Base-by-base conservation (phyloP, 768 basidiomycete genomes). In the Coprinopsis strossmayeri region DNA sequence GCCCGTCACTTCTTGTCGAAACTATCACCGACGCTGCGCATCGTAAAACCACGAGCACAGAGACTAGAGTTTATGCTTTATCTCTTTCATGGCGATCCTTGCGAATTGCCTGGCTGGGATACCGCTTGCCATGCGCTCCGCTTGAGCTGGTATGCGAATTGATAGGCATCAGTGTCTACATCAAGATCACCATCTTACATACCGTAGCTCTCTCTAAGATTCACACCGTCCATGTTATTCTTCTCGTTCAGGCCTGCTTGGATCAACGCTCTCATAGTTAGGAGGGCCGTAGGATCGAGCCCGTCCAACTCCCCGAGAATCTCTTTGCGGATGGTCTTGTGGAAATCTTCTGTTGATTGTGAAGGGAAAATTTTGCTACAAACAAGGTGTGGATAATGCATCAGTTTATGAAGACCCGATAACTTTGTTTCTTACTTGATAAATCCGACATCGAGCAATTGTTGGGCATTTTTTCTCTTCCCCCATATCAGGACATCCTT, bases 401-500 rank as follows among this genome's bases (percentile, higher is more conserved):
- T n/a, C n/a, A n/a, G n/a, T n/a, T n/a, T n/a, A n/a, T n/a, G n/a
- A n/a, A n/a, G n/a, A n/a, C n/a, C n/a, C n/a, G n/a, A 38, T n/a
- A 26, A n/a, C 27, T 30, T 20, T 26, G 25, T 17, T n/a, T 53
- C 70, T 45, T 55, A 84, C 81, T 84, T 87, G 53, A 84, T 62
- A 58, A 87, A 87, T 12, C 84, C 81, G 57, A 70, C 77, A 34
- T 71, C 64, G 3, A 77, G 64, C 0, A 88, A 67, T 34, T 84
- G 81, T 52, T 77, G 68, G 0, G 80, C 77, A 1, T 59, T 65
- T 53, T 83, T 76, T 63, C 80, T 86, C 64, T 80, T 81, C 37
- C 83, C 85, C 67, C 81, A 81, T 10, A 88, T 64, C 2, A 88
- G 69, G 1, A 79, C 81, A 51, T 88, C 86, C 43, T 85, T 87